Base-by-base conservation (phyloP, 2,329 filamentous ascomycete species). In the Cercospora brassicicola region DNA sequence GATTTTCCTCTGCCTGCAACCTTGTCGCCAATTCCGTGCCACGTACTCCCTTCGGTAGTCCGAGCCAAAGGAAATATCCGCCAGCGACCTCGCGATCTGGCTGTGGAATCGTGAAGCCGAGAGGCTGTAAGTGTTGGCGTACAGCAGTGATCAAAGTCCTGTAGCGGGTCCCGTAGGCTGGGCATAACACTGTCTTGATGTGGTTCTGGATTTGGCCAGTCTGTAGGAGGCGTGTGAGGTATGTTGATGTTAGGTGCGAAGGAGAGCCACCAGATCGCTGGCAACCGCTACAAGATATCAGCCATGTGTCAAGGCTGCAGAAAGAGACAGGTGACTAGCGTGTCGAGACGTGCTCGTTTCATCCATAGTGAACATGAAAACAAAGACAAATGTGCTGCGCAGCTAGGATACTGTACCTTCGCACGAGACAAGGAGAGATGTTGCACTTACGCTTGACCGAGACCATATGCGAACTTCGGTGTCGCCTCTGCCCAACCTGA, bases 401-500 rank as follows among this genome's bases (percentile, higher is more conserved):
- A 33, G 23, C 42, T 9, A 53, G 36, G 2, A 9, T 28, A 36
- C 36, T 53, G 60, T 36, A 31, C 30, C 55, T 59, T 18, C 28
- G 55, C 8, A 59, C 9, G 28, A 36, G 55, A n/a, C 53, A 30
- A 62, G 59, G 39, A 31, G 59, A 39, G 9, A 36, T 36, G 39
- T 62, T 45, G 13, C 60, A 62, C 60, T 53, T 62, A 31, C 60
- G 60, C 60, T 62, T 62, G 60, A 18, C 42, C 39, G 11, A 59
- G 55, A 59, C 85, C 87, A 74, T 84, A 84, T 4, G 85, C 84
- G 66, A 91, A 80, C 73, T 86, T 88, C 62, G 84, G 82, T 5
- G 88, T 89, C 0, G 86, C 90, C 78, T 97, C 93, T 1, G 89
- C 87, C 94, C 94, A 98, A n/a, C 94, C 94, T 0, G 91, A 94